Evolutionary conservation across 345 rosid species (phyloP).

Genomic region (Crucihimalaya himalaica): DNA sequence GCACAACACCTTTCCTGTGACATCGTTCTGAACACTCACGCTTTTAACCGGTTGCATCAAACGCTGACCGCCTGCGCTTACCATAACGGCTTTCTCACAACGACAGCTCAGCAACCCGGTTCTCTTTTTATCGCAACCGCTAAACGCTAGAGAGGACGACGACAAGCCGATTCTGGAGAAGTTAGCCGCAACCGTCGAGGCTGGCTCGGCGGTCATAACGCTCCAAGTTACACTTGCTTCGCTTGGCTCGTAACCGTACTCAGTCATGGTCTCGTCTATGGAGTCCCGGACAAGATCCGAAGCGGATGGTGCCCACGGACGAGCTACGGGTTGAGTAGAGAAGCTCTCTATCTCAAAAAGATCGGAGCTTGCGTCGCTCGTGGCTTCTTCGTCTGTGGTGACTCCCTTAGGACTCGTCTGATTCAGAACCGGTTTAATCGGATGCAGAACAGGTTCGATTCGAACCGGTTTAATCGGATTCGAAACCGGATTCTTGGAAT

Average conservation of each 20-base stretch:
- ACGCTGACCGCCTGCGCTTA: constrained; percentile 28
- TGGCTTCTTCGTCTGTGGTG: constrained; percentile 55
- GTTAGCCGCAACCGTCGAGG: constrained; percentile 44
- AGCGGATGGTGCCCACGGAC: constrained; percentile 29
- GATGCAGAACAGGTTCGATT: constrained; percentile 1
- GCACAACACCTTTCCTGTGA: constrained; percentile 24
- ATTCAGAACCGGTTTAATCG: constrained; percentile 23
- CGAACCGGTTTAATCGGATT: background rate
- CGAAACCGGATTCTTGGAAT: constrained; percentile 2
- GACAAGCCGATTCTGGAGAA: constrained; percentile 55
- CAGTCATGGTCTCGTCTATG: constrained; percentile 61
- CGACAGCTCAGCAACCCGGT: constrained; percentile 62
- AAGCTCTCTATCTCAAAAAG: constrained; percentile 96
- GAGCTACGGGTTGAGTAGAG: constrained; percentile 58
- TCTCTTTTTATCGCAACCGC: constrained; percentile 35
- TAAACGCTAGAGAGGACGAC: background rate
- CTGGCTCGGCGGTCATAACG: constrained; percentile 72
- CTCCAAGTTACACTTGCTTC: constrained; percentile 95
- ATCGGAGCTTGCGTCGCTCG: constrained; percentile 93
- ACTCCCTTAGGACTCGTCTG: constrained; percentile 14
- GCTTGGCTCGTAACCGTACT: constrained; percentile 75
- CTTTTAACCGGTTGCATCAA: constrained; percentile 21
- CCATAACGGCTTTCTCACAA: constrained; percentile 71
- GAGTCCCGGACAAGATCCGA: constrained; percentile 50
- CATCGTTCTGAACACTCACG: constrained; percentile 10